These are phyloP conservation scores for Lecanosticta acicola DNA, from an alignment of 2,329 filamentous ascomycete species.

Conservation along the genomic window DNA sequence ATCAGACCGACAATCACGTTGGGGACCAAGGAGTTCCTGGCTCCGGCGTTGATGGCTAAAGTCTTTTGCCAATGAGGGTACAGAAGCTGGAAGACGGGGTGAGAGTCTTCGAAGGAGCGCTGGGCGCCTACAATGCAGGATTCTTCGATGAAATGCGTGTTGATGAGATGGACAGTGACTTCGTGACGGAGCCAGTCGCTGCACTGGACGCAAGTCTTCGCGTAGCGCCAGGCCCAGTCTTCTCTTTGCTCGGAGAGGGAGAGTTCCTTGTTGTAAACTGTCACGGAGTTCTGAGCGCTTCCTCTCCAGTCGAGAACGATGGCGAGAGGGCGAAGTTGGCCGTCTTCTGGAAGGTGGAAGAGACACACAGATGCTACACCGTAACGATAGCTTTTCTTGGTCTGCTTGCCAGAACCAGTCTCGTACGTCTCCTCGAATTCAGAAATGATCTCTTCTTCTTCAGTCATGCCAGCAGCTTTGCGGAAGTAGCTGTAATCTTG, in stretches of 20 bases:
- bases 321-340: slow-evolving; percentile 46
- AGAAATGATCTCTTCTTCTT: slow-evolving; percentile 13
- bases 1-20: slow-evolving; percentile 41
- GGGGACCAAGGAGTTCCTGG: slow-evolving; percentile 42
- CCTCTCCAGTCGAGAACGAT: slow-evolving; percentile 46
- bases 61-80: slow-evolving; percentile 49
- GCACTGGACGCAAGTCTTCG: slow-evolving; percentile 46
- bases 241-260: slow-evolving; percentile 34
- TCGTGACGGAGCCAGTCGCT: slow-evolving; percentile 49
- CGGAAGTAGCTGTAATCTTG: slow-evolving; percentile 45
- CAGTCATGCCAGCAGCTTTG: slow-evolving; percentile 24
- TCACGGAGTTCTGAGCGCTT: slow-evolving; percentile 41
- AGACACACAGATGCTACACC: slow-evolving; percentile 17
- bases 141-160: slow-evolving; percentile 21
- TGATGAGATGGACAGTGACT: slow-evolving; percentile 40
- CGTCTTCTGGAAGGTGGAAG: slow-evolving; percentile 35
- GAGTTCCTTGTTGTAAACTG: slow-evolving; percentile 47
- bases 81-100: slow-evolving; percentile 42
- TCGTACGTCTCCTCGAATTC: slow-evolving; percentile 14
- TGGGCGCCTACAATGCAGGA: slow-evolving; percentile 19
- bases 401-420: slow-evolving; percentile 6
- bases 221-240: slow-evolving; percentile 51
- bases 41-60: slow-evolving; percentile 46
- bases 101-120: slow-evolving; percentile 42
- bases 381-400: slow-evolving; percentile 10